These are phyloP conservation scores for Magnaporthiopsis rhizophila DNA, from an alignment of 2,329 filamentous ascomycete species.

Conservation along the genomic window DNA sequence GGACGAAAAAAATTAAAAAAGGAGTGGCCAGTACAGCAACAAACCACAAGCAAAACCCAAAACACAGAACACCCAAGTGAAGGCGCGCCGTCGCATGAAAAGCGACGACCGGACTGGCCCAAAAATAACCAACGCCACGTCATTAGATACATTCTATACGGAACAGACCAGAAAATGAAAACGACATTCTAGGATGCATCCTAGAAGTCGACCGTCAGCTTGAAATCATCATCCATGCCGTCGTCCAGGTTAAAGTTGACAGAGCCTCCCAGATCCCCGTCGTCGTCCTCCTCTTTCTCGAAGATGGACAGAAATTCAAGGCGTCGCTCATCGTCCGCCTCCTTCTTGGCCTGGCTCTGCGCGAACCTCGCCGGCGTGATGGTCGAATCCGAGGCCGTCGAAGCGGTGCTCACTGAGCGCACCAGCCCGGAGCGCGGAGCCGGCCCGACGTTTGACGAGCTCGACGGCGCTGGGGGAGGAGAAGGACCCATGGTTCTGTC, in stretches of 20 bases:
- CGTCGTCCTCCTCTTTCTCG: slow-evolving; percentile 38
- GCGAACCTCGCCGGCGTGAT: slow-evolving; percentile 40
- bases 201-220: slow-evolving; percentile 37
- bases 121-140: not conserved
- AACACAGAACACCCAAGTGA: not conserved
- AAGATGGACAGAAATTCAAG: slow-evolving; percentile 52
- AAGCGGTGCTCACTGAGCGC: slow-evolving; percentile 28
- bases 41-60: not conserved
- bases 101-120: not conserved
- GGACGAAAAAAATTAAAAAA: too few species aligned
- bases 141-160: not conserved
- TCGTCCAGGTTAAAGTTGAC: slow-evolving; percentile 28
- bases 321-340: slow-evolving; percentile 27
- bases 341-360: slow-evolving; percentile 17
- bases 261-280: slow-evolving; percentile 29
- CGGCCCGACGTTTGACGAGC: not conserved
- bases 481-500: not conserved
- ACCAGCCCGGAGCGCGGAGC: not conserved
- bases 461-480: not conserved
- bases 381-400: slow-evolving; percentile 32
- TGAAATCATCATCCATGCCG: slow-evolving; percentile 49
- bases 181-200: not conserved
- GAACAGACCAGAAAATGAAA: slow-evolving; percentile 6
- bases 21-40: too few species aligned
- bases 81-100: not conserved